Base-by-base conservation (phyloP, 163 green algal genomes). In the Scenedesmus sp. region DNA sequence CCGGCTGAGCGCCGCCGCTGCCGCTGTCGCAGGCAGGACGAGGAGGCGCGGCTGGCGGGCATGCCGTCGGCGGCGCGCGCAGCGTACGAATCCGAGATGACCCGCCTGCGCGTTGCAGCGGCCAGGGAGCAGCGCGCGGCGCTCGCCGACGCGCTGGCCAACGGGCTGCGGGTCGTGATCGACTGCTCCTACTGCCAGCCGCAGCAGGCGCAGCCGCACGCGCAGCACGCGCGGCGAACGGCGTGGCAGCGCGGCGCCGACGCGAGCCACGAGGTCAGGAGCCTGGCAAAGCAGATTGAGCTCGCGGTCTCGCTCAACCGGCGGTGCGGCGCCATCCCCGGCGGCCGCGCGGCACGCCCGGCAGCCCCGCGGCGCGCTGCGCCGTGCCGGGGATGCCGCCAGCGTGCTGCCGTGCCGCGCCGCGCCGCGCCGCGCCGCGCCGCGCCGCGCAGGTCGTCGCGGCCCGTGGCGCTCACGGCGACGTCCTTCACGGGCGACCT, bases 251-350 rank as follows among this genome's bases (percentile, higher is more conserved):
- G 58, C 11, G 72, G 28, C 73, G 50, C 20, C 50, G 47, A 51
- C 39, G 15, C 13, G 28, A 62, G 29, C 39, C 60, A 13, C 2
- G 48, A 91, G 80, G 75, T 92, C 26, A 87, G 85, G 60, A 87
- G 76, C 53, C 75, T 92, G 44, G 86, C 75, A 4, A 91, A 91
- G 77, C 87, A 92, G 75, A 75, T 92, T 34, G 66, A 92, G 84
- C 29, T 85, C 44, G 70, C 67, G 2, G 77, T 82, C 20, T 79
- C 29, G 0, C 57, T 79, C 50, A 91, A 91, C 73, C 73, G 85
- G 39, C 62, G 82, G 9, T 83, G 75, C 0, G 26, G 13, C 14
- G 39, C 15, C 51, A 65, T n/a, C n/a, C n/a, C n/a, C n/a, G n/a
- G n/a, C n/a, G n/a, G n/a, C n/a, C n/a, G n/a, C n/a, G n/a, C n/a